phyloP scores from a whole-genome alignment of 1,284 basidiomycete genomes.

The Malassezia japonica region DNA sequence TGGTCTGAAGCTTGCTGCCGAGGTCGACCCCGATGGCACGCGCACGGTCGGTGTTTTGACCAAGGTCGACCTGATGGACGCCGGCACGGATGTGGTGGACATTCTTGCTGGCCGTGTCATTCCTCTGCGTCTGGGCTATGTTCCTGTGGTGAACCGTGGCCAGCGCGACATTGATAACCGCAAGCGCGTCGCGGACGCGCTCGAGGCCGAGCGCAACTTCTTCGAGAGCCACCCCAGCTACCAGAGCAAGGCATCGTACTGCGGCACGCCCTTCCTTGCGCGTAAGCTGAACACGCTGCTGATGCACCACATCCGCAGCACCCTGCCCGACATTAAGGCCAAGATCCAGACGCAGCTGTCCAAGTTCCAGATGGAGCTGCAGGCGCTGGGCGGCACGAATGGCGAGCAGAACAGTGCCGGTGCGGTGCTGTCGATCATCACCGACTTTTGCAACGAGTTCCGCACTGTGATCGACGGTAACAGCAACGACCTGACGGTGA shows the following conservation, averaged over 20 bases:
- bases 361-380: conserved; percentile 76
- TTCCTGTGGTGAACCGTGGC: conserved; percentile 92
- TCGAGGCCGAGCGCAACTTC: conserved; percentile 81
- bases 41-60: conserved; percentile 95
- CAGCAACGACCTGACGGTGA: conserved; percentile 83
- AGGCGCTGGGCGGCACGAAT: conserved; percentile 71
- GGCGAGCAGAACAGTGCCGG: conserved; percentile 76
- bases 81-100: conserved; percentile 93
- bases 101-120: conserved; percentile 92
- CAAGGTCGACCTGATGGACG: conserved; percentile 96
- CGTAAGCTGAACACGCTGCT: conserved; percentile 95
- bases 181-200: conserved; percentile 73
- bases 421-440: conserved; percentile 87
- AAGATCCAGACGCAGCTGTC: conserved; percentile 76
- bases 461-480: conserved; percentile 91
- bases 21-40: conserved; percentile 88
- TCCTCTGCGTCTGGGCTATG: conserved; percentile 86
- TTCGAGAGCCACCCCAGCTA: conserved; percentile 90
- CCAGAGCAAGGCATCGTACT: conserved; percentile 85
- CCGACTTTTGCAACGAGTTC: conserved; percentile 94
- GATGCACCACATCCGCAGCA: conserved; percentile 94
- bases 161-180: conserved; percentile 82
- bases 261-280: conserved; percentile 93
- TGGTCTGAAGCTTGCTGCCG: conserved; percentile 87
- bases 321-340: conserved; percentile 90